Conservation (phyloP, 129 eudicot species). For the Scalesia atractyloides region DNA sequence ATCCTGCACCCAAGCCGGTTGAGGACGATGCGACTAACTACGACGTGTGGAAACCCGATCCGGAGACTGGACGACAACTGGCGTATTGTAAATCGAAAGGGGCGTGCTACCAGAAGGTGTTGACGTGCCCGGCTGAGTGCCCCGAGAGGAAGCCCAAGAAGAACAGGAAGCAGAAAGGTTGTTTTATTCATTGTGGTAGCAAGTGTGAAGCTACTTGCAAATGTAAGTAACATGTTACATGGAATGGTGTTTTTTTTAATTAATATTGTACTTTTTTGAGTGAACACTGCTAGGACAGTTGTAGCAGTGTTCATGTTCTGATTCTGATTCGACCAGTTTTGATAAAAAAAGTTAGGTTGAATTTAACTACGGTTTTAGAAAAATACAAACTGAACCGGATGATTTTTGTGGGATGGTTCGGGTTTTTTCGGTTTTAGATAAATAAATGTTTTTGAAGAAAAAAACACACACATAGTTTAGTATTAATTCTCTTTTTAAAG, state of each 20-base stretch:
- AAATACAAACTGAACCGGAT: no score
- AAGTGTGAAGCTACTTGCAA: slow-evolving; percentile 77
- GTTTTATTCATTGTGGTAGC: slow-evolving; percentile 64
- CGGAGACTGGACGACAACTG: slow-evolving; percentile 51
- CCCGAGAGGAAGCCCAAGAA: slow-evolving; percentile 68
- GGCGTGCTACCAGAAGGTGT: slow-evolving; percentile 40
- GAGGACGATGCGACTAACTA: slow-evolving; percentile 47
- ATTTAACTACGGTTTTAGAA: no score
- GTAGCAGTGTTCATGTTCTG: no score
- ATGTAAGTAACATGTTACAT: slow-evolving; percentile 42
- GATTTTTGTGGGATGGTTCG: no score
- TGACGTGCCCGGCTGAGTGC: slow-evolving; percentile 64
- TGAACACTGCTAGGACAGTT: no score
- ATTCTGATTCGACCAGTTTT: no score
- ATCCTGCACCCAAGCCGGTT: slow-evolving; percentile 12
- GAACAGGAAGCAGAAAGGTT: slow-evolving; percentile 70
- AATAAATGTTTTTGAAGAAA: no score
- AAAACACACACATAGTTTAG: no score
- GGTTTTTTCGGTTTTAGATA: no score
- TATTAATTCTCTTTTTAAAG: no score
- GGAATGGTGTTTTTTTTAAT: not conserved
- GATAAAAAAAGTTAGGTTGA: no score
- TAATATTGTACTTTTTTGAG: no score
- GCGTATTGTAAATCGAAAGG: slow-evolving; percentile 48
- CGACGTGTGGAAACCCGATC: slow-evolving; percentile 25